Evolutionary conservation across 805 yeast species (phyloP).

Genomic region (Priceomyces carsonii): DNA sequence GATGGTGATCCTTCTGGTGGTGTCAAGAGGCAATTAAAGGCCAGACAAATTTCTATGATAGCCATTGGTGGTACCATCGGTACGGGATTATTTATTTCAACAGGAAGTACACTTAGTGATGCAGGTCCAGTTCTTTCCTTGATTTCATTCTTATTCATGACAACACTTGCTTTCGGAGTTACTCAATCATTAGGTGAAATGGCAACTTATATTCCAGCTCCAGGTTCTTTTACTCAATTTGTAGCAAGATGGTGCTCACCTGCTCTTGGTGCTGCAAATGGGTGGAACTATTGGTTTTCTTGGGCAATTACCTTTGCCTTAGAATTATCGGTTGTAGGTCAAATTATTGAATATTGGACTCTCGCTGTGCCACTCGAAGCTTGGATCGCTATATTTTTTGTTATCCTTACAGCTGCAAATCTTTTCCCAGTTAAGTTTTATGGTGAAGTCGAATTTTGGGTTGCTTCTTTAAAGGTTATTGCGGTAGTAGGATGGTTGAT

Average conservation of each 20-base stretch:
- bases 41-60: conserved; percentile 72
- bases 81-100: conserved; percentile 73
- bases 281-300: conserved; percentile 75
- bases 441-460: conserved; percentile 79
- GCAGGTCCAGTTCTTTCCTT: conserved; percentile 74
- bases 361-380: conserved; percentile 67
- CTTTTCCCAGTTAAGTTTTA: conserved; percentile 68
- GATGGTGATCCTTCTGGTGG: conserved; percentile 17
- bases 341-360: conserved; percentile 66
- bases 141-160: conserved; percentile 66
- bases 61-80: conserved; percentile 83
- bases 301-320: conserved; percentile 79
- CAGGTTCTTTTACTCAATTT: conserved; percentile 70
- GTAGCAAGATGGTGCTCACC: conserved; percentile 67
- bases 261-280: conserved; percentile 72
- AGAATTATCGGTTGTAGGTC: conserved; percentile 72
- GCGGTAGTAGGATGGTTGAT: conserved; percentile 73
- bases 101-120: conserved; percentile 50
- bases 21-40: conserved; percentile 60
- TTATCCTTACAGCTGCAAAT: conserved; percentile 52
- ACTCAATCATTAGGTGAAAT: conserved; percentile 77
- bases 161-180: conserved; percentile 61
- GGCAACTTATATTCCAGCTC: conserved; percentile 75
- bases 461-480: conserved; percentile 63
- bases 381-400: conserved; percentile 70